Evolutionary conservation across 2,329 filamentous ascomycete species (phyloP), one percentile per base, ranked within the genome.

Genomic region (Colletotrichum sp.): DNA sequence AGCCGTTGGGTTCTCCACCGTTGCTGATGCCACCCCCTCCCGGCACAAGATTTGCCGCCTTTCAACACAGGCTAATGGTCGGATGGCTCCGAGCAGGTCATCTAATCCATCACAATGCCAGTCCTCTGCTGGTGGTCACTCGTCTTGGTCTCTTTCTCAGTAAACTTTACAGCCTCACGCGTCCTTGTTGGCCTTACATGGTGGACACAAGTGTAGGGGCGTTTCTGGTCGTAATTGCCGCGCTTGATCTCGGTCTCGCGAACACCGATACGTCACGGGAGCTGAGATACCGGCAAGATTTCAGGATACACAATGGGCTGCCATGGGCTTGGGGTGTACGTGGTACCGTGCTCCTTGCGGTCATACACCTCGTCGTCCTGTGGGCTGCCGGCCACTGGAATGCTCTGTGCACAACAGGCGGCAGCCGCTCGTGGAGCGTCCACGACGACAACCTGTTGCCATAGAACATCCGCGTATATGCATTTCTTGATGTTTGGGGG

Each of bases 151-250:
- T 96, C 2, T 96, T 98, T 79, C 82, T 93, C 8, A 78, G 90
- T 66, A 98, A 98, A 83, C 85, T 96, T 10, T 85, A 89, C 15
- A 91, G 92, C 0, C 84, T 97, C 12, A 88, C 90, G 4, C 88
- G 90, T 63, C 90, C 93, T 1, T 98, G 96, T 83, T 92, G 92
- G 82, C 95, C 95, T 0, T 92, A 93, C 73, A 92, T 92, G 59
- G 88, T 91, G n/a, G 93, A 90, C 60, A 87, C 91, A 8, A 90
- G 90, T 83, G 85, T 96, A 6, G 88, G 92, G 6, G 92, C 93
- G 78, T 92, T 94, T 5, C 86, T 98, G 3, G 85, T 98, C 6
- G 84, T 90, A 5, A 83, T 96, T 9, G 95, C 95, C 10, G 91
- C 90, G 2, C 79, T 95, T 15, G 95, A 96, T 72, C 82, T 93